These are phyloP conservation scores for Populus trichocarpa DNA, from an alignment of 441 rosid genomes.

Conservation along the genomic window DNA sequence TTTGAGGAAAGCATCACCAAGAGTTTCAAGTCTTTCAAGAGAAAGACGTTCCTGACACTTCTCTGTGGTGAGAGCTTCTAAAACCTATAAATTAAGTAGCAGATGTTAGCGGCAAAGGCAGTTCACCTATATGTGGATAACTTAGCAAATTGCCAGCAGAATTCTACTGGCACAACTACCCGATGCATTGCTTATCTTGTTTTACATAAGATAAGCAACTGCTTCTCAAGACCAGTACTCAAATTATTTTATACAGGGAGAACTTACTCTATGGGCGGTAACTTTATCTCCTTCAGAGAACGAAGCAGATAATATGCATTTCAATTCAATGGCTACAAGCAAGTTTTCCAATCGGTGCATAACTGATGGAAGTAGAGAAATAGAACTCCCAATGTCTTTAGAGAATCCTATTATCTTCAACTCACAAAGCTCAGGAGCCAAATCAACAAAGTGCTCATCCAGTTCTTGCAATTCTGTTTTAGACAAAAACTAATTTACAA, in stretches of 20 bases:
- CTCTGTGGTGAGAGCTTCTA: slow-evolving; percentile 97
- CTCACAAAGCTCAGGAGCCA: slow-evolving; percentile 90
- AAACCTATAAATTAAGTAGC: slow-evolving; percentile 47
- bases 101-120: slow-evolving; percentile 23
- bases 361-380: slow-evolving; percentile 87
- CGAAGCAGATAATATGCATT: slow-evolving; percentile 54
- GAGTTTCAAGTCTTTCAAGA: slow-evolving; percentile 90
- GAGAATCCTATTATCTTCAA: slow-evolving; percentile 89
- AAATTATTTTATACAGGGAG: slow-evolving; percentile 11
- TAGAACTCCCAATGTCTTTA: slow-evolving; percentile 89
- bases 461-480: slow-evolving; percentile 63
- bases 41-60: slow-evolving; percentile 96
- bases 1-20: slow-evolving; percentile 96
- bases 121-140: slow-evolving; percentile 7
- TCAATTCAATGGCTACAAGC: slow-evolving; percentile 93
- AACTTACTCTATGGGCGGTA: slow-evolving; percentile 63
- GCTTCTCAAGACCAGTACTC: slow-evolving; percentile 22
- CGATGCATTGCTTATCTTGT: neutral
- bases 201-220: neutral
- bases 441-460: slow-evolving; percentile 71
- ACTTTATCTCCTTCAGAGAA: slow-evolving; percentile 78
- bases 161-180: slow-evolving; percentile 2
- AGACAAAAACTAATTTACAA: slow-evolving; percentile 15
- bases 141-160: neutral
- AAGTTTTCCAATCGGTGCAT: slow-evolving; percentile 93